Conservation (phyloP, 176 grass and related monocot species). For the Guadua angustifolia region DNA sequence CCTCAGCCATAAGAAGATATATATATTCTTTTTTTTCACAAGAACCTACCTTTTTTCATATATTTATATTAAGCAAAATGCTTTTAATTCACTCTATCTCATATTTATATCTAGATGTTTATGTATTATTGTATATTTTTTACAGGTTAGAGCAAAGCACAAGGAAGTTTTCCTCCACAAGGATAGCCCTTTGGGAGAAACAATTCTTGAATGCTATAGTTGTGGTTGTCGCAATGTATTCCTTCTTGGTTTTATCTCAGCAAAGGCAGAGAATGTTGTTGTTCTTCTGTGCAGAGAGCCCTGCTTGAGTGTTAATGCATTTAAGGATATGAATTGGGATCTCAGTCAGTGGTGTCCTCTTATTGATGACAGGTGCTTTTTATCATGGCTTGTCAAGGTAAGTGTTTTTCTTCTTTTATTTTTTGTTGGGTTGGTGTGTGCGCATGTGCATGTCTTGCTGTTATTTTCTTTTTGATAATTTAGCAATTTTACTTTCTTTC, state of each 20-base stretch:
- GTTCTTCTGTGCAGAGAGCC: conserved; percentile 98
- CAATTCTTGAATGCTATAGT: conserved; percentile 98
- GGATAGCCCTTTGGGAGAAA: conserved; percentile 94
- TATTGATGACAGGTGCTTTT: conserved; percentile 96
- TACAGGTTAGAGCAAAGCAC: conserved; percentile 90
- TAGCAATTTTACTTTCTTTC: conserved; percentile 39
- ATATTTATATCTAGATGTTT: conserved; percentile 9
- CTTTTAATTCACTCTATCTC: neutral
- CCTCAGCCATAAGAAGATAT: neutral
- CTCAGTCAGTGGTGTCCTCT: conserved; percentile 98
- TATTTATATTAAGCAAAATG: neutral
- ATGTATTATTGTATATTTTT: conserved; percentile 31
- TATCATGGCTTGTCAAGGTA: conserved; percentile 98
- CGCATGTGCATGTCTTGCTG: neutral
- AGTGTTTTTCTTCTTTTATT: conserved; percentile 33
- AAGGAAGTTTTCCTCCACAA: conserved; percentile 99
- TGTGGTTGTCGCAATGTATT: conserved; percentile 98
- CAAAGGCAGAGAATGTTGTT: conserved; percentile 94
- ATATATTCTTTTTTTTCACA: neutral
- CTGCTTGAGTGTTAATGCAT: conserved; percentile 96
- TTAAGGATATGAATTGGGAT: conserved; percentile 99
- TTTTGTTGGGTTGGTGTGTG: conserved; percentile 10
- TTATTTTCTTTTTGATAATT: conserved; percentile 29
- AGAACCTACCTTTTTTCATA: neutral
- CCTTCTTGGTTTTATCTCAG: conserved; percentile 99